Percentiles rank a stretch among this genome's conserved stretches.
These are phyloP conservation scores for Saccharomyces cerevisiae DNA, from an alignment of 805 yeast species.

Conservation along the genomic window DNA sequence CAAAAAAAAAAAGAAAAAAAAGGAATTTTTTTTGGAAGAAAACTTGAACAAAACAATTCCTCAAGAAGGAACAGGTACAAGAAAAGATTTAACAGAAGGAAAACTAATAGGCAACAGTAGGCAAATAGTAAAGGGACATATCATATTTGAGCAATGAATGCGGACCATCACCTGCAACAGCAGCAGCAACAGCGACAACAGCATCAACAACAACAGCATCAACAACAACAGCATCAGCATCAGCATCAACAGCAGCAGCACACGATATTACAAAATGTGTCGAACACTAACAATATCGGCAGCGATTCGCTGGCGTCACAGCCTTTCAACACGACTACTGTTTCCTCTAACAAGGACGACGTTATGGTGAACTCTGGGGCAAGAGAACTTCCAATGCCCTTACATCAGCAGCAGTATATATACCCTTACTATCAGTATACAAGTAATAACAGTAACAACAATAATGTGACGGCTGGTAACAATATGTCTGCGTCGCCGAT, in stretches of 20 bases:
- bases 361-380: not conserved
- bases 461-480: slow-evolving; percentile 7
- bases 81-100: slow-evolving; percentile 1
- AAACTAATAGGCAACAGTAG: slow-evolving; percentile 3
- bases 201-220: not conserved
- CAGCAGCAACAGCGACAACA: not conserved
- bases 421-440: not conserved
- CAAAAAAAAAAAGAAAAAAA: not conserved
- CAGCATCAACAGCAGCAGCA: slow-evolving; percentile 2
- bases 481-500: not conserved
- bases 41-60: not conserved
- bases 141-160: not conserved
- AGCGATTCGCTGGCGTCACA: not conserved
- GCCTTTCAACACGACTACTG: not conserved
- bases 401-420: not conserved
- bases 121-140: not conserved
- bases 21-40: not conserved
- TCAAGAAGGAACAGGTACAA: slow-evolving; percentile 1
- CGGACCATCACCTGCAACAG: slow-evolving; percentile 1
- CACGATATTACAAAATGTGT: not conserved
- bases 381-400: slow-evolving; percentile 1
- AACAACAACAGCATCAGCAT: slow-evolving; percentile 3
- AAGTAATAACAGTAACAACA: slow-evolving; percentile 3
- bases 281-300: not conserved
- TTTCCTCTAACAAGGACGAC: not conserved